A percentile compares a stretch with the other conserved stretches of the same genome.
phyloP scores from a whole-genome alignment of 1,284 basidiomycete genomes.

The Pseudozyma flocculosa region DNA sequence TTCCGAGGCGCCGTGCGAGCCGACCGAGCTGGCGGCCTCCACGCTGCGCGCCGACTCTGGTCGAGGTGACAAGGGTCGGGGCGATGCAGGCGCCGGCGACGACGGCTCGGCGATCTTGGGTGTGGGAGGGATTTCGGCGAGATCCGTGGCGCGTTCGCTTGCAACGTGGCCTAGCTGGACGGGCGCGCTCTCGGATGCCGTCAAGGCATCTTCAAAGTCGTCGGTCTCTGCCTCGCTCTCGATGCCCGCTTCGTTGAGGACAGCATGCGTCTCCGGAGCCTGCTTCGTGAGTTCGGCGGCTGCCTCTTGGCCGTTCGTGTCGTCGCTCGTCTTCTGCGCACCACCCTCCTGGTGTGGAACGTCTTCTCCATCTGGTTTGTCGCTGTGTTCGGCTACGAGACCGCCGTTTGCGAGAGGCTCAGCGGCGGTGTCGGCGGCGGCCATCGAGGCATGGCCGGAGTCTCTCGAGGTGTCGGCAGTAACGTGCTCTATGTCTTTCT shows the following conservation, averaged over 20 bases:
- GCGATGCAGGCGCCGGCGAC: neutral
- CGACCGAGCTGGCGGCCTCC: neutral
- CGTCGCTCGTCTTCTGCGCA: too few relatives aligned
- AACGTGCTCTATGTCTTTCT: too few relatives aligned
- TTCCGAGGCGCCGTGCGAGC: neutral
- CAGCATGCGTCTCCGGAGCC: too few relatives aligned
- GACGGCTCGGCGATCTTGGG: neutral
- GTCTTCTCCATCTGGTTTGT: too few relatives aligned
- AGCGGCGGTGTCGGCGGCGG: too few relatives aligned
- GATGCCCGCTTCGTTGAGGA: neutral
- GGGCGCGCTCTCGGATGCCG: neutral
- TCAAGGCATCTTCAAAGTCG: neutral
- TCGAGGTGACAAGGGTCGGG: too few relatives aligned
- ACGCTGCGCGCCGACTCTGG: too few relatives aligned
- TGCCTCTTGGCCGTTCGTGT: neutral
- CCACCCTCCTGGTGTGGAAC: too few relatives aligned
- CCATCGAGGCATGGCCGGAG: too few relatives aligned
- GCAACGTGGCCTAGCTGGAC: neutral
- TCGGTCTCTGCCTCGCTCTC: neutral
- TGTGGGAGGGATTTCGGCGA: neutral
- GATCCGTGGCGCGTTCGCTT: neutral
- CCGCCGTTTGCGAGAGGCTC: too few relatives aligned
- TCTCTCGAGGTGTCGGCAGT: too few relatives aligned
- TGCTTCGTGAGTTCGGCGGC: neutral
- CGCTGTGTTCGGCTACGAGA: too few relatives aligned